Percentiles rank a stretch among this genome's conserved stretches.
These are phyloP conservation scores for Mucor irregularis DNA, from an alignment of 371 early-diverging fungal species.

Conservation along the genomic window DNA sequence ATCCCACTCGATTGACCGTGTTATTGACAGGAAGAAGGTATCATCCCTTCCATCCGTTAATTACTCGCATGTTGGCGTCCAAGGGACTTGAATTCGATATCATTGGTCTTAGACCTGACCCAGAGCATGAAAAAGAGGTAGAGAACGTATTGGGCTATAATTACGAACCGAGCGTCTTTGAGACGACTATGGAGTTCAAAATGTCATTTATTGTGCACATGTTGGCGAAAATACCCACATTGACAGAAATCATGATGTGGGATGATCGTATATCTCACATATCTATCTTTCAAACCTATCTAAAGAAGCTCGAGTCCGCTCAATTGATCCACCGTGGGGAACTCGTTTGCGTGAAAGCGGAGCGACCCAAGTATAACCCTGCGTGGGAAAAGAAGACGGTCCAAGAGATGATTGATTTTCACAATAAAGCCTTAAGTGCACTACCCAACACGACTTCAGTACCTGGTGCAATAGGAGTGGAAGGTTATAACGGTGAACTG, in stretches of 20 bases:
- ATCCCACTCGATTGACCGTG: constrained; percentile 39
- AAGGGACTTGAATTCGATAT: constrained; percentile 44
- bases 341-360: constrained; percentile 41
- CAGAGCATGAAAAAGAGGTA: neutral
- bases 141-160: constrained; percentile 3
- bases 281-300: constrained; percentile 39
- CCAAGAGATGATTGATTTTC: constrained; percentile 33
- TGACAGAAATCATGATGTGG: constrained; percentile 53
- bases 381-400: constrained; percentile 46
- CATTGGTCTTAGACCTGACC: constrained; percentile 40
- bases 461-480: neutral
- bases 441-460: neutral
- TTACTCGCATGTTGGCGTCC: constrained; percentile 29
- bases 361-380: constrained; percentile 47
- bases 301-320: constrained; percentile 22
- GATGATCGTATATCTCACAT: constrained; percentile 60
- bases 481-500: neutral
- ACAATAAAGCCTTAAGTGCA: constrained; percentile 36
- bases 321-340: constrained; percentile 22
- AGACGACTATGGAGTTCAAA: constrained; percentile 54
- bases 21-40: constrained; percentile 52
- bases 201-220: constrained; percentile 43
- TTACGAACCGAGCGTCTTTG: constrained; percentile 6
- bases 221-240: constrained; percentile 31
- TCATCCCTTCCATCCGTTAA: constrained; percentile 33